These are phyloP conservation scores for Suhomyces faveliae DNA, from an alignment of 805 yeast species.

Conservation along the genomic window DNA sequence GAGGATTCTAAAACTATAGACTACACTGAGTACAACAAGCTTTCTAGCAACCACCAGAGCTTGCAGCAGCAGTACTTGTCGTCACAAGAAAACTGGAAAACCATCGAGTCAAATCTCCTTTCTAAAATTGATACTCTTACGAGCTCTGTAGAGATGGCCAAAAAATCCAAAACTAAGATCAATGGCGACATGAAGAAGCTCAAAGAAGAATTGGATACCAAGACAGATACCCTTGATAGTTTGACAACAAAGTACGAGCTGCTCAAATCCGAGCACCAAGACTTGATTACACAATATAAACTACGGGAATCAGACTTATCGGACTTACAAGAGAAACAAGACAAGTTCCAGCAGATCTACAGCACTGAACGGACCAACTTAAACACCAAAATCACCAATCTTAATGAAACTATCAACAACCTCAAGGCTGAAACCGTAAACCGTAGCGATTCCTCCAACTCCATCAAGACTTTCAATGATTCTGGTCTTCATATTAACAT, in stretches of 20 bases:
- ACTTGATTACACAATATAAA: conserved; percentile 17
- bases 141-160: conserved; percentile 26
- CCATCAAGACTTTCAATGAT: conserved; percentile 1
- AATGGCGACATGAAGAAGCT: conserved; percentile 36
- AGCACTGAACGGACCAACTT: conserved; percentile 29
- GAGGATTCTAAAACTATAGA: conserved; percentile 20
- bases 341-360: conserved; percentile 31
- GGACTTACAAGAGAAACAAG: conserved; percentile 30
- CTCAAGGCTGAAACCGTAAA: background rate
- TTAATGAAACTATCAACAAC: conserved; percentile 20
- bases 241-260: conserved; percentile 22
- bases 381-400: conserved; percentile 23
- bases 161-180: conserved; percentile 28
- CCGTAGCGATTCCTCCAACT: background rate
- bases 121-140: conserved; percentile 41
- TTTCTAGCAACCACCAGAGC: conserved; percentile 49
- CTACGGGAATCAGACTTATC: conserved; percentile 21
- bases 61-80: conserved; percentile 70
- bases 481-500: conserved; percentile 16
- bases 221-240: conserved; percentile 13
- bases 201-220: conserved; percentile 13
- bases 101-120: conserved; percentile 68
- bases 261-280: conserved; percentile 10
- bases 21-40: conserved; percentile 42
- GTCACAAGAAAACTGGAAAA: conserved; percentile 80